phyloP scores from a whole-genome alignment of 495 filamentous ascomycete species.

The Tuber brumale region DNA sequence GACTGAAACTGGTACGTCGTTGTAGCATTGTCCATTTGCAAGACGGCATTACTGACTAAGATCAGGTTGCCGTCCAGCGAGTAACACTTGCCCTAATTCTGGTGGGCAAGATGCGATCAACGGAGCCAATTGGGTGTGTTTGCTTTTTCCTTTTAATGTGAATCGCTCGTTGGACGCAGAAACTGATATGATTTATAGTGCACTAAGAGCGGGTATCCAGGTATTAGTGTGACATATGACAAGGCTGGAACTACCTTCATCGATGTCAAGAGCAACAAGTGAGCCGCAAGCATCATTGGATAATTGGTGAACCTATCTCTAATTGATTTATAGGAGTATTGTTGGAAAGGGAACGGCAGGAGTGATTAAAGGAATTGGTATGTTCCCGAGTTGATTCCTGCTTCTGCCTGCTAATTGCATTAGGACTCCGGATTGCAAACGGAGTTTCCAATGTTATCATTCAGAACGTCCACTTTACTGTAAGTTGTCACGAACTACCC shows the following conservation, averaged over 20 bases:
- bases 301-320: not conserved
- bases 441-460: conserved; percentile 44
- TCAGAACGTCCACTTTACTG: conserved; percentile 37
- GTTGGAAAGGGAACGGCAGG: conserved; percentile 42
- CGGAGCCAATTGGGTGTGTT: conserved; percentile 25
- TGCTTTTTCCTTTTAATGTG: not conserved
- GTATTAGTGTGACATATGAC: conserved; percentile 45
- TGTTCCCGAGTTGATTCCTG: not conserved
- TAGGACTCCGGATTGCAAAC: conserved; percentile 43
- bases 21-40: not conserved
- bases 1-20: conserved; percentile 39
- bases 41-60: not conserved
- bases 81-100: conserved; percentile 36
- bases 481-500: not conserved
- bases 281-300: not conserved
- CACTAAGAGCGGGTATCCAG: conserved; percentile 34
- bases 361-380: conserved; percentile 43
- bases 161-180: not conserved
- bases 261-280: conserved; percentile 43
- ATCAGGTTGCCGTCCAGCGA: conserved; percentile 44
- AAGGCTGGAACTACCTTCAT: conserved; percentile 40
- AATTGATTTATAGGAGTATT: conserved; percentile 16
- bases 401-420: not conserved
- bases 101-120: conserved; percentile 49
- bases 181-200: conserved; percentile 10